phyloP scores from a whole-genome alignment of 2,329 filamentous ascomycete genomes.

The Nemania sp. region DNA sequence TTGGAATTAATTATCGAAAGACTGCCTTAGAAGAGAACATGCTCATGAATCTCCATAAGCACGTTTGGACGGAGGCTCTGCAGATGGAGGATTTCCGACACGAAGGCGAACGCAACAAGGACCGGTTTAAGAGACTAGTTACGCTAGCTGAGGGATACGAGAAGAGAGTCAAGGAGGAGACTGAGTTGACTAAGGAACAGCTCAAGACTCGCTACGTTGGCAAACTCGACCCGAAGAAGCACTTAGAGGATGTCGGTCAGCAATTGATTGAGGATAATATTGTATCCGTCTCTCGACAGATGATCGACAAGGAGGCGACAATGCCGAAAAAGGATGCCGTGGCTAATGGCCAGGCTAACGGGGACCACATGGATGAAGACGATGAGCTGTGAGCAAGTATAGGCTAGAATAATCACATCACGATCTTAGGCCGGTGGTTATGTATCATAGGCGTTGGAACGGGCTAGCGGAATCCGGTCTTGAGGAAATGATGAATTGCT shows the following conservation, averaged over 20 bases:
- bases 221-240: conserved; percentile 99
- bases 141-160: conserved; percentile 94
- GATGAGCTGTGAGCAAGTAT: conserved; percentile 58
- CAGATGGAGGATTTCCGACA: conserved; percentile 95
- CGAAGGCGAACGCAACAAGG: conserved; percentile 87
- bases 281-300: conserved; percentile 95
- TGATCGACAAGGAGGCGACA: conserved; percentile 99
- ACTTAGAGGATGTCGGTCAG: conserved; percentile 95
- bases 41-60: conserved; percentile 99
- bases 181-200: conserved; percentile 95
- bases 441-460: conserved; percentile 51
- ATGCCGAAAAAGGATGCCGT: conserved; percentile 78
- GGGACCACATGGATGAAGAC: conserved; percentile 73
- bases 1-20: conserved; percentile 98
- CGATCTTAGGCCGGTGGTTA: conserved; percentile 38
- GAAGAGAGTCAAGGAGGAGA: conserved; percentile 99
- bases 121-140: conserved; percentile 88
- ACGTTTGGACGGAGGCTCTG: conserved; percentile 97
- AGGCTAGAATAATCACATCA: conserved; percentile 38
- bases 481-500: conserved; percentile 48
- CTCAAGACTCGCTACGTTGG: conserved; percentile 98
- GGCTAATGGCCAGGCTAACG: conserved; percentile 64
- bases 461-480: conserved; percentile 45
- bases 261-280: conserved; percentile 99
- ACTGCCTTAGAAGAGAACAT: conserved; percentile 98